These are phyloP conservation scores for Juncus effusus DNA, from an alignment of 176 grass and related monocot species.

Conservation along the genomic window DNA sequence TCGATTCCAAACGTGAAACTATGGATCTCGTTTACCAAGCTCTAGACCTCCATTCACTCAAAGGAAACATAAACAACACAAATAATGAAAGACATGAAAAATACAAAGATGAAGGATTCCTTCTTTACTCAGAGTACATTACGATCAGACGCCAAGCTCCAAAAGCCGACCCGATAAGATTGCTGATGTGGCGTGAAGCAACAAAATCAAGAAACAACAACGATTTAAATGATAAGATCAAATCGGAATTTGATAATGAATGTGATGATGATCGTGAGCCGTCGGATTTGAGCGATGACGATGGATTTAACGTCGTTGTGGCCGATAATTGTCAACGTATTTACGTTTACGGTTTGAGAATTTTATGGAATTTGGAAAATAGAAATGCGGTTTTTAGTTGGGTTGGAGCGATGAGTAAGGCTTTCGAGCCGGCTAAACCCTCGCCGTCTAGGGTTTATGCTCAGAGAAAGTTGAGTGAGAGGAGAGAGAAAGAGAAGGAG, in stretches of 20 bases:
- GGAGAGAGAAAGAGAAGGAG: constrained; percentile 42
- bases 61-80: constrained; percentile 58
- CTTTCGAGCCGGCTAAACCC: constrained; percentile 77
- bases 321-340: constrained; percentile 95
- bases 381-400: constrained; percentile 66
- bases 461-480: constrained; percentile 75
- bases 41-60: constrained; percentile 75
- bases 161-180: constrained; percentile 75
- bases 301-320: constrained; percentile 88
- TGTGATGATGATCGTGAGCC: constrained; percentile 57
- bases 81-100: constrained; percentile 59
- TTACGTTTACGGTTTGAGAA: constrained; percentile 89
- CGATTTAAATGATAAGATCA: constrained; percentile 35
- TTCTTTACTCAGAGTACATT: constrained; percentile 91
- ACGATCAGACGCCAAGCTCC: constrained; percentile 90
- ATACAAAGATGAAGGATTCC: constrained; percentile 64
- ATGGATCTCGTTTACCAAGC: constrained; percentile 99
- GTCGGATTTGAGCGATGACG: constrained; percentile 82
- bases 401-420: constrained; percentile 75
- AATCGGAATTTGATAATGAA: constrained; percentile 56
- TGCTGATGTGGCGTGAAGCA: constrained; percentile 77
- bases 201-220: constrained; percentile 49
- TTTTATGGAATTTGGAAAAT: constrained; percentile 91
- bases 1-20: constrained; percentile 85
- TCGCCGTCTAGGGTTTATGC: constrained; percentile 84